Base-by-base conservation (phyloP, 192 early-diverging fungal species). In the Backusella tarrabulga region DNA sequence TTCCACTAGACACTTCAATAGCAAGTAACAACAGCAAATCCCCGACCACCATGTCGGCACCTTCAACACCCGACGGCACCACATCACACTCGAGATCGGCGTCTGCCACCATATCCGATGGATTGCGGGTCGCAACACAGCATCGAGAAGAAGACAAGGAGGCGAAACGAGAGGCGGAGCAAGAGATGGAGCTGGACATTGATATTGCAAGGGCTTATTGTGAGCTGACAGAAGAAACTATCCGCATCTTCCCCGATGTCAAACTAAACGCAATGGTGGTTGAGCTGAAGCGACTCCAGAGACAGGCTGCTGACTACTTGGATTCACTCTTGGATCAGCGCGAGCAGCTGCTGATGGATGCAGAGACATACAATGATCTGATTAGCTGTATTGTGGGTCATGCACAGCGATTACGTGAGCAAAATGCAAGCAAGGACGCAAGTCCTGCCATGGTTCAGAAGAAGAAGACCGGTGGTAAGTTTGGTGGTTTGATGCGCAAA, bases 291-390 rank as follows among this genome's bases (percentile, higher is more conserved):
- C 75, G 84, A 44, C 68, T 87, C 19, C 83, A 85, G 29, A 82
- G 83, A 26, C 89, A 90, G 68, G 85, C 89, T 4, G 83, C 83
- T 8, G 87, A 88, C 9, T 83, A 85, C 67, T 80, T 90, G 35
- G 85, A 83, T 29, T 84, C 85, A 75, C 83, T 87, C 70, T 79
- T 90, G 67, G 89, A 90, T 76, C 89, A 90, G 74, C 82, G 89
- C 44, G 89, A 90, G 67, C 86, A 88, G 50, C 77, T 88, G 50
- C 80, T 87, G 54, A 90, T 90, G 89, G 89, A 90, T 67, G 86
- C 87, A 23, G 89, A 90, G 44, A 87, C 86, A 14, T 90, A 88
- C 71, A 90, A 90, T 44, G 85, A 88, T 67, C 79, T 90, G 78
- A 90, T 90, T 54, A 85, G 81, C 21, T 88, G 87, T 29, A 79